Evolutionary conservation across 805 yeast genomes (phyloP).

Genomic region (Limtongozyma cylindracea): DNA sequence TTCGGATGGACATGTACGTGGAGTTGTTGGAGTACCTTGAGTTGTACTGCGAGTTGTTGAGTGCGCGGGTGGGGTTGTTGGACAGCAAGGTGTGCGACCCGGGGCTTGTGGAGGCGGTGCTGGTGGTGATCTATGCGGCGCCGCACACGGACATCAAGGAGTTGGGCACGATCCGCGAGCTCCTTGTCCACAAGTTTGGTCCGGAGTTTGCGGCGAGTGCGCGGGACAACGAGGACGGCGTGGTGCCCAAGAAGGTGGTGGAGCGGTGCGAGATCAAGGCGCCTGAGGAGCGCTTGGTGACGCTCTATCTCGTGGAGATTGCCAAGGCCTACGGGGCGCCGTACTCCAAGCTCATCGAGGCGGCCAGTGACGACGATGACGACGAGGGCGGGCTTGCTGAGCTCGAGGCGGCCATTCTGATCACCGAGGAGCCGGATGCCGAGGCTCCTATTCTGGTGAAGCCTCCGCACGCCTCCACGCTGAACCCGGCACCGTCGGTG

Average conservation of each 20-base stretch:
- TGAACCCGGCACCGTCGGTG: conserved; percentile 5
- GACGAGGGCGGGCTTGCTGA: conserved; percentile 5
- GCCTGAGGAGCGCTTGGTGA: conserved; percentile 40
- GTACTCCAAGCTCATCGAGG: conserved; percentile 24
- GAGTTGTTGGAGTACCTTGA: conserved; percentile 64
- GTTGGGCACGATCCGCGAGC: conserved; percentile 28
- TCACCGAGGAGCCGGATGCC: conserved; percentile 5
- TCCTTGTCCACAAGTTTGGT: conserved; percentile 39
- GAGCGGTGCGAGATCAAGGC: conserved; percentile 39
- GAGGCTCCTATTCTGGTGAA: conserved; percentile 1
- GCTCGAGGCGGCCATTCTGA: conserved; percentile 5
- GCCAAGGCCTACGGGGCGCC: conserved; percentile 61
- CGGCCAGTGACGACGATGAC: too few species aligned
- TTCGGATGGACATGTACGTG: conserved; percentile 57
- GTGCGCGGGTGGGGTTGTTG: conserved; percentile 46
- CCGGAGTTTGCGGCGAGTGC: conserved; percentile 35
- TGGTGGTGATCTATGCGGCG: conserved; percentile 41
- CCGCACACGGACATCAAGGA: conserved; percentile 61
- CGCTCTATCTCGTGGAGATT: conserved; percentile 50
- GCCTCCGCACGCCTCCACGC: conserved; percentile 3
- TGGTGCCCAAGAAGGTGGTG: conserved; percentile 44
- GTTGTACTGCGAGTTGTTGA: conserved; percentile 54
- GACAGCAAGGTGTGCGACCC: conserved; percentile 20
- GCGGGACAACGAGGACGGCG: conserved; percentile 16
- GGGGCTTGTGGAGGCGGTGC: conserved; percentile 54